Evolutionary conservation across 2,329 filamentous ascomycete species (phyloP).

Genomic region (Endoconidiophora laricicola): DNA sequence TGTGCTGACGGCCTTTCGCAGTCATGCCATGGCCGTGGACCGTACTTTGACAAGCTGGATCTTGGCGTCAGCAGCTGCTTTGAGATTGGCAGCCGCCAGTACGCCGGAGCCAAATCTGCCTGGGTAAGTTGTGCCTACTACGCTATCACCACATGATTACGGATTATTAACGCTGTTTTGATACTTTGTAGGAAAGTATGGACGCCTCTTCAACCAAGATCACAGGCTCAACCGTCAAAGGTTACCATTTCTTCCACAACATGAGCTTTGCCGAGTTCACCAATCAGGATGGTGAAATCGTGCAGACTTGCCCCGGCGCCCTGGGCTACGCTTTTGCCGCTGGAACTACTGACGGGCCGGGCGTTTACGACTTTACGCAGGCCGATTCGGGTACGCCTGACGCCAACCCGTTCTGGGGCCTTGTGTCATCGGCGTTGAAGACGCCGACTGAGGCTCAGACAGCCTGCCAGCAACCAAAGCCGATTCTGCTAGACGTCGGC

Average conservation of each 20-base stretch:
- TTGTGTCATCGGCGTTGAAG: conserved; percentile 54
- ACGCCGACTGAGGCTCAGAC: conserved; percentile 51
- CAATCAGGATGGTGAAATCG: conserved; percentile 53
- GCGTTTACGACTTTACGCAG: conserved; percentile 79
- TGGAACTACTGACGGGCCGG: conserved; percentile 77
- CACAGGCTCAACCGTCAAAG: conserved; percentile 49
- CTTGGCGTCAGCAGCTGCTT: conserved; percentile 59
- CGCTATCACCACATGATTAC: too few relatives aligned
- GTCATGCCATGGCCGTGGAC: conserved; percentile 54
- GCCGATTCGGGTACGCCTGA: conserved; percentile 54
- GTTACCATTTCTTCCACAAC: conserved; percentile 68
- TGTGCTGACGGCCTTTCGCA: conserved; percentile 52
- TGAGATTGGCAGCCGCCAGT: conserved; percentile 56
- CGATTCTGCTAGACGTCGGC: conserved; percentile 74
- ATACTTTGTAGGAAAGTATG: conserved; percentile 32
- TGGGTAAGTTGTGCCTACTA: neutral
- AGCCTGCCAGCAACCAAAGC: conserved; percentile 64
- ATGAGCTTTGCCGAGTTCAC: conserved; percentile 57
- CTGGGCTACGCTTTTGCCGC: conserved; percentile 82
- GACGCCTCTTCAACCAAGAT: conserved; percentile 31
- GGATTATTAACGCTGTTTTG: neutral
- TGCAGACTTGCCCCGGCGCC: conserved; percentile 66
- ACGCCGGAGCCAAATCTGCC: conserved; percentile 33
- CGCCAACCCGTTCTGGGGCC: conserved; percentile 58
- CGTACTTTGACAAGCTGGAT: conserved; percentile 47